Evolutionary conservation across 768 basidiomycete species (phyloP), one percentile per base, ranked within the genome.

Genomic region (Cystobasidium ongulense): DNA sequence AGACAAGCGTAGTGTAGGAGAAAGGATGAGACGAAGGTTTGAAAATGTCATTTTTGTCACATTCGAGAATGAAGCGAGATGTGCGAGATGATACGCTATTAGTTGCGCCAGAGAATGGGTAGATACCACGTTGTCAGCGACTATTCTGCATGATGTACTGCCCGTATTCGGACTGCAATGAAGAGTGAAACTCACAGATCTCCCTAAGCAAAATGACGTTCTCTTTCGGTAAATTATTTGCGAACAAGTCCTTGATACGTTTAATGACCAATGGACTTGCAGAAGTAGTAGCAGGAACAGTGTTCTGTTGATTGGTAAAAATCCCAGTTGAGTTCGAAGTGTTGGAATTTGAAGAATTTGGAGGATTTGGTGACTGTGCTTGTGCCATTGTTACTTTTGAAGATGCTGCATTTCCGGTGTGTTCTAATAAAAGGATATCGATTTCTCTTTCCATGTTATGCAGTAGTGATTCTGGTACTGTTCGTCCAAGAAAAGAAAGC

Each of bases 41-140:
- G 62, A 38, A 15, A 79, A 65, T 1, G 74, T 76, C 78, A 79
- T 79, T 73, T 78, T 78, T 62, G 75, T 79, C 15, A 27, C 43
- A 3, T 21, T 39, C 1, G 76, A 52, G 52, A 75, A 61, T 1
- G 59, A 46, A 3, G 71, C 53, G 0, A 79, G 53, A 17, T 72
- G 57, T 0, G 74, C 73, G n/a, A 79, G 75, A 63, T 79, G 78
- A 41, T 75, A 75, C 17, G 75, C 75, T 71, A 52, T 39, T 39
- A 39, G 39, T 39, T 39, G 17, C 39, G 39, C n/a, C n/a, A 39
- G 39, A 17, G 17, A 17, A 39, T 39, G 17, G 7, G 39, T 39
- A 39, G 39, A 39, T 39, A 39, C 7, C n/a, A n/a, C n/a, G n/a
- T n/a, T n/a, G n/a, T n/a, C n/a, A n/a, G n/a, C n/a, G n/a, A n/a